phyloP scores from a whole-genome alignment of 1,139 yeast species.

The Debaryomyces nepalensis region DNA sequence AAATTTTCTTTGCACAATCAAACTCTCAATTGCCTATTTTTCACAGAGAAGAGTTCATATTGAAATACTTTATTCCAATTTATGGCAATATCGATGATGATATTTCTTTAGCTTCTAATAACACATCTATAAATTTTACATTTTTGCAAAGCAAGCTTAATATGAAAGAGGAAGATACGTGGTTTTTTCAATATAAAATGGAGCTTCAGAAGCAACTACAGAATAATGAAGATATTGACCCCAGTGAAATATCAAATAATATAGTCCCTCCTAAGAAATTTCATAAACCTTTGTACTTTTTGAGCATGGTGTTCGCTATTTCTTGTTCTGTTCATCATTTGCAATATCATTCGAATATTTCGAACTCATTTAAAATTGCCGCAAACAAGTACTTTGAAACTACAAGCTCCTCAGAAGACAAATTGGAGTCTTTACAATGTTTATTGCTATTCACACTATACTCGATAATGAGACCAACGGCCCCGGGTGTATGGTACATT shows the following conservation, averaged over 20 bases:
- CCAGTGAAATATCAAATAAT: constrained; percentile 35
- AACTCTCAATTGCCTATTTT: constrained; percentile 82
- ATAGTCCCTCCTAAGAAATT: constrained; percentile 52
- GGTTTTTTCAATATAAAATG: constrained; percentile 46
- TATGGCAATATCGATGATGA: constrained; percentile 68
- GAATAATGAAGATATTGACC: constrained; percentile 26
- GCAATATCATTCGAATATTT: constrained; percentile 66
- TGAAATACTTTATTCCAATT: constrained; percentile 70
- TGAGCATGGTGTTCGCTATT: constrained; percentile 78
- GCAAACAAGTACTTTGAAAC: constrained; percentile 67
- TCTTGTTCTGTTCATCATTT: constrained; percentile 77
- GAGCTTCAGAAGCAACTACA: constrained; percentile 32
- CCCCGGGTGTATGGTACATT: constrained; percentile 93
- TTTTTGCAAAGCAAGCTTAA: constrained; percentile 16
- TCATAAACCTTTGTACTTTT: constrained; percentile 56
- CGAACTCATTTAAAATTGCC: constrained; percentile 73
- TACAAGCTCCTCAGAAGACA: constrained; percentile 60
- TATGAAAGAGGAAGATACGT: constrained; percentile 41
- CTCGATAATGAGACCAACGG: constrained; percentile 74
- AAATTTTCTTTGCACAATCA: constrained; percentile 74
- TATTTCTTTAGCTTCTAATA: constrained; percentile 64
- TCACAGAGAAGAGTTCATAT: constrained; percentile 77
- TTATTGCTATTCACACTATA: constrained; percentile 68
- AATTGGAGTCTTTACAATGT: constrained; percentile 75
- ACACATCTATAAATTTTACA: constrained; percentile 52